Evolutionary conservation across 805 yeast species (phyloP).

Genomic region (Saturnispora quitensis): DNA sequence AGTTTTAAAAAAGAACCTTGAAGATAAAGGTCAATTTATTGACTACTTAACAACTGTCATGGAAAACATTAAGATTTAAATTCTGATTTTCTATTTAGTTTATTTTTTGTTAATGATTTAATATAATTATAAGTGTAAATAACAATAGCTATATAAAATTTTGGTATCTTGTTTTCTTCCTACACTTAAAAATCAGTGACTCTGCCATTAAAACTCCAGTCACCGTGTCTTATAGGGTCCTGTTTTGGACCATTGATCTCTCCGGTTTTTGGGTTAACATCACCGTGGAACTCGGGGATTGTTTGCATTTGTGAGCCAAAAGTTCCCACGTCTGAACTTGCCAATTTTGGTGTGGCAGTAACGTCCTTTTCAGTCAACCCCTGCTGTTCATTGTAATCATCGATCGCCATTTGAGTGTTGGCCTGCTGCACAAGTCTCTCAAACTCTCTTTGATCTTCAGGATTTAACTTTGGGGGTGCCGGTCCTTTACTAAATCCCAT

Average conservation of each 20-base stretch:
- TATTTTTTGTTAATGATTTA: neutral
- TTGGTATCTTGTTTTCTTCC: neutral
- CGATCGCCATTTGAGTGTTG: conserved; percentile 66
- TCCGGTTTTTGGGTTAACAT: conserved; percentile 86
- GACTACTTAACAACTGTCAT: conserved; percentile 9
- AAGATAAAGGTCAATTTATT: conserved; percentile 11
- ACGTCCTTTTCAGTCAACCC: conserved; percentile 22
- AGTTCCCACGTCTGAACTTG: conserved; percentile 42
- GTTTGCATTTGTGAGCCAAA: conserved; percentile 63
- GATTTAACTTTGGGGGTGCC: conserved; percentile 67
- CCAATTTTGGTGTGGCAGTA: conserved; percentile 23
- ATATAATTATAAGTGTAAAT: too few relatives aligned
- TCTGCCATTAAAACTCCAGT: conserved; percentile 92
- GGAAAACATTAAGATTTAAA: neutral
- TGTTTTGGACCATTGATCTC: conserved; percentile 97
- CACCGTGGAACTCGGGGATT: conserved; percentile 94
- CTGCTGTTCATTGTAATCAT: conserved; percentile 47
- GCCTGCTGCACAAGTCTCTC: conserved; percentile 79
- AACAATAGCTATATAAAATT: neutral
- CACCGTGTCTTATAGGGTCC: conserved; percentile 79
- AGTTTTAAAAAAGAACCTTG: conserved; percentile 15
- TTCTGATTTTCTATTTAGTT: neutral
- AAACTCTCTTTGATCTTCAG: conserved; percentile 83
- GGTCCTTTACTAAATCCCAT: conserved; percentile 19
- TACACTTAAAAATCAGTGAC: conserved; percentile 74